These are phyloP conservation scores for Salix udensis DNA, from an alignment of 345 rosid genomes.

Conservation along the genomic window DNA sequence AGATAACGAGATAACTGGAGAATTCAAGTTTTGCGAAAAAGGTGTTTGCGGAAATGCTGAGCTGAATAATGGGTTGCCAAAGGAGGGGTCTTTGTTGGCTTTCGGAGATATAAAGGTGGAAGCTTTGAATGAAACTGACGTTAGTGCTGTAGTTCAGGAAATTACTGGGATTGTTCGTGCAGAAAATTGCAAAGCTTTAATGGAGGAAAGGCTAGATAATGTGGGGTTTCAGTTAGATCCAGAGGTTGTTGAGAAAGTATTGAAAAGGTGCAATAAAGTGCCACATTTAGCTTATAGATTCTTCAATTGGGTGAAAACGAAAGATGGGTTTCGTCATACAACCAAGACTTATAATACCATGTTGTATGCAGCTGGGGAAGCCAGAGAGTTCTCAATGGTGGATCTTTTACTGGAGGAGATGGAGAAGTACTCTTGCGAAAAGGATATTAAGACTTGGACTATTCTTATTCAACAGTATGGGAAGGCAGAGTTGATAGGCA, in stretches of 20 bases:
- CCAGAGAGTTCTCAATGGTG: conserved; percentile 39
- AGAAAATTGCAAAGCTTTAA: conserved; percentile 32
- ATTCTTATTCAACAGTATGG: conserved; percentile 63
- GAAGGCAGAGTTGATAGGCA: conserved; percentile 55
- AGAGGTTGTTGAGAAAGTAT: conserved; percentile 64
- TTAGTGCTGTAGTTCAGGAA: conserved; percentile 49
- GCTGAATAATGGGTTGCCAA: conserved; percentile 9
- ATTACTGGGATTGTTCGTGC: conserved; percentile 49
- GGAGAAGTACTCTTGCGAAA: conserved; percentile 51
- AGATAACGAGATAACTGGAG: neutral
- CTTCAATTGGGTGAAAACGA: conserved; percentile 63
- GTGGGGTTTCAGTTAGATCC: conserved; percentile 41
- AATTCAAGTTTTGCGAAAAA: conserved; percentile 24
- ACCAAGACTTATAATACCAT: conserved; percentile 55
- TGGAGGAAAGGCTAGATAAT: conserved; percentile 63
- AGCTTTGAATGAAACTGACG: conserved; percentile 30
- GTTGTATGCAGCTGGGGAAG: conserved; percentile 63
- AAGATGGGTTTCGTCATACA: conserved; percentile 44
- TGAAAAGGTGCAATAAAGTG: conserved; percentile 72
- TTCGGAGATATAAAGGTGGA: conserved; percentile 16
- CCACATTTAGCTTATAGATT: conserved; percentile 70
- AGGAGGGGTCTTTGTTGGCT: conserved; percentile 1
- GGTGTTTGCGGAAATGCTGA: conserved; percentile 52
- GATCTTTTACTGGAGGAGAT: conserved; percentile 57
- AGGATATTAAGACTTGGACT: conserved; percentile 63